phyloP scores from a whole-genome alignment of 352 stramenopile genomes.

The Globisporangium spinosum region DNA sequence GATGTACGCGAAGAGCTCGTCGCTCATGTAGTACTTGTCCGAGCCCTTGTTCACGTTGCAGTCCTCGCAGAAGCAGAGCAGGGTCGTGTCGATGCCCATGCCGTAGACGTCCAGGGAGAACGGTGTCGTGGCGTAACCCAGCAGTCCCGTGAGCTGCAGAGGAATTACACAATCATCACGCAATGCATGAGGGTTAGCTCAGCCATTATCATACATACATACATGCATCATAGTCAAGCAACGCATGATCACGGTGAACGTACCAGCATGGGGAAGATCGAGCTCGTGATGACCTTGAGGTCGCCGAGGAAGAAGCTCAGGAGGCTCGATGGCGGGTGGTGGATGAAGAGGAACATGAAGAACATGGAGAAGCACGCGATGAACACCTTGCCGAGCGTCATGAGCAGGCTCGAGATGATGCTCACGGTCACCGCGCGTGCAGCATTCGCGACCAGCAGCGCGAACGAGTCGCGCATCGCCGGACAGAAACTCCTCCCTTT shows the following conservation, averaged over 20 bases:
- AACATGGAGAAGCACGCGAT: slow-evolving; percentile 71
- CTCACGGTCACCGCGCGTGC: slow-evolving; percentile 85
- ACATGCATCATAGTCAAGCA: background rate
- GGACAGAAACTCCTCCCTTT: slow-evolving; percentile 84
- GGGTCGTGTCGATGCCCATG: slow-evolving; percentile 80
- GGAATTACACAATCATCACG: background rate
- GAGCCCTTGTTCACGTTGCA: slow-evolving; percentile 78
- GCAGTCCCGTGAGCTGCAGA: slow-evolving; percentile 46
- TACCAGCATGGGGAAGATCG: slow-evolving; percentile 78
- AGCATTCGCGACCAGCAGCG: slow-evolving; percentile 94
- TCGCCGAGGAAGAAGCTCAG: slow-evolving; percentile 77
- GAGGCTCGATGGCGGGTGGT: slow-evolving; percentile 43
- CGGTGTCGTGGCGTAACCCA: slow-evolving; percentile 67
- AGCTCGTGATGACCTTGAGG: slow-evolving; percentile 54
- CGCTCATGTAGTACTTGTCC: slow-evolving; percentile 80
- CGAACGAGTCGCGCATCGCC: slow-evolving; percentile 93
- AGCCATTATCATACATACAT: background rate
- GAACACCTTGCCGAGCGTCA: slow-evolving; percentile 87
- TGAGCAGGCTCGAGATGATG: slow-evolving; percentile 79
- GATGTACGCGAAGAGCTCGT: slow-evolving; percentile 78
- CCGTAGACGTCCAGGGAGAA: slow-evolving; percentile 85
- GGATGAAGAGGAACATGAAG: slow-evolving; percentile 83
- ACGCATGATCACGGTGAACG: slow-evolving; percentile 2
- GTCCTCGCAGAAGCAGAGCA: slow-evolving; percentile 87
- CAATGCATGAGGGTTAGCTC: background rate